Conservation (phyloP, 768 basidiomycete genomes). For the Lactarius tabidus region DNA sequence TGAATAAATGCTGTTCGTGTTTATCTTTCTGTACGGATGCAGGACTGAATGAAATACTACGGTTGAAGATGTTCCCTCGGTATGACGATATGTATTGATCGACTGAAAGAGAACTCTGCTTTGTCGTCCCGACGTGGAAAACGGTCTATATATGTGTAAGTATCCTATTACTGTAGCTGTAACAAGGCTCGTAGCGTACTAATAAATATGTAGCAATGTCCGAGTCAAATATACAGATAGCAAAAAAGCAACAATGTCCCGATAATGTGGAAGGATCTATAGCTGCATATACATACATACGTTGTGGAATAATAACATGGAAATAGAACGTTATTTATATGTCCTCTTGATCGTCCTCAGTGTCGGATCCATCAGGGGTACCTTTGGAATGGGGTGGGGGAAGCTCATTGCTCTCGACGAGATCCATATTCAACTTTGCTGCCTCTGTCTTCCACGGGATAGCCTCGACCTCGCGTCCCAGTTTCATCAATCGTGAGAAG, state of each 20-base stretch:
- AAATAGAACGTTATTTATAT: neutral
- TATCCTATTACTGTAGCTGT: neutral
- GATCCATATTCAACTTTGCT: conserved; percentile 14
- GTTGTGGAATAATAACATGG: neutral
- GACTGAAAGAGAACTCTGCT: neutral
- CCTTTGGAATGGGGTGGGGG: neutral
- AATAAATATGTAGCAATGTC: neutral
- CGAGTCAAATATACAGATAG: neutral
- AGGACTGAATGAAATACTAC: neutral
- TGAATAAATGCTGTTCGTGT: neutral
- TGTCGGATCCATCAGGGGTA: neutral
- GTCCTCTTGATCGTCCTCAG: conserved; percentile 9
- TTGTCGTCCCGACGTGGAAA: too few species aligned
- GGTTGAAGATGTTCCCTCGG: neutral
- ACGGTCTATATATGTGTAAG: neutral
- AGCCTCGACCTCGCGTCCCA: conserved; percentile 19
- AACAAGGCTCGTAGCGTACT: too few species aligned
- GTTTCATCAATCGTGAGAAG: conserved; percentile 10
- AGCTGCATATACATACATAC: neutral
- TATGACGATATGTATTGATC: neutral
- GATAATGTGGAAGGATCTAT: neutral
- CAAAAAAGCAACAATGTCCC: neutral
- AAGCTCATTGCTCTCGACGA: conserved; percentile 16
- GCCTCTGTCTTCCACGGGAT: conserved; percentile 21
- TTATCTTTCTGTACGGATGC: neutral